Conservation (phyloP, 1,284 basidiomycete genomes). For the Papiliotrema fonsecae region DNA sequence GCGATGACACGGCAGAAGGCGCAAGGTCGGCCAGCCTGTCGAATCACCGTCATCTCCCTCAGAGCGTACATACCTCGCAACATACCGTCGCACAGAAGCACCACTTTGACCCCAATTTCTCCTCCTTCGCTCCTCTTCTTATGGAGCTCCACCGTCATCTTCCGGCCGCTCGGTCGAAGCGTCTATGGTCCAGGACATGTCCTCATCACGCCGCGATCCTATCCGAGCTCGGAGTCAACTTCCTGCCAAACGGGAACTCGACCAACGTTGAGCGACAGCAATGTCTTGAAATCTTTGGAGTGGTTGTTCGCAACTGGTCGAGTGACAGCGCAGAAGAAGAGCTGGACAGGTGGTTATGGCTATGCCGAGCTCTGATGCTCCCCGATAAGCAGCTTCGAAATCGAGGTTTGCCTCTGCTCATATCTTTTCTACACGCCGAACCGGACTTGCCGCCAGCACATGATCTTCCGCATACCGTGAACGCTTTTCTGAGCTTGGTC, state of each 20-base stretch:
- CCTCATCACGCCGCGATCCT: slow-evolving; percentile 42
- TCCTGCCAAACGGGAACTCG: slow-evolving; percentile 26
- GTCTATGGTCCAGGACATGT: slow-evolving; percentile 39
- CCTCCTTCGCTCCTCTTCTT: slow-evolving; percentile 40
- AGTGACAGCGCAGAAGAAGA: slow-evolving; percentile 39
- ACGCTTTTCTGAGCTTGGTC: slow-evolving; percentile 27
- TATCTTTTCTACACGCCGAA: slow-evolving; percentile 30
- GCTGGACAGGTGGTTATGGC: slow-evolving; percentile 40
- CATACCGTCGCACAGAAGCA: slow-evolving; percentile 12
- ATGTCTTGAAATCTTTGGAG: slow-evolving; percentile 41
- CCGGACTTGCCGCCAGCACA: slow-evolving; percentile 19
- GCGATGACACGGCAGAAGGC: not conserved
- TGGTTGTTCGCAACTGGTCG: slow-evolving; percentile 37
- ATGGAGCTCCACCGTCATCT: slow-evolving; percentile 37
- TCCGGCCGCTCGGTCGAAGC: slow-evolving; percentile 35
- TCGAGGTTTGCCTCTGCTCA: slow-evolving; percentile 31
- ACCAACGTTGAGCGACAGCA: slow-evolving; percentile 37
- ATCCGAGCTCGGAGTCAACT: slow-evolving; percentile 37
- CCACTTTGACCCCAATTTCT: slow-evolving; percentile 27
- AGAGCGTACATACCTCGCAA: slow-evolving; percentile 14
- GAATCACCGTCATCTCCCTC: slow-evolving; percentile 8
- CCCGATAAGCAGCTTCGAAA: slow-evolving; percentile 31
- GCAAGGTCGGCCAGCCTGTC: not conserved
- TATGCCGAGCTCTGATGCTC: slow-evolving; percentile 30
- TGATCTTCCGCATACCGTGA: slow-evolving; percentile 20